Evolutionary conservation across 108 stramenopile species (phyloP).

Genomic region (Aurantiochytrium sp.): DNA sequence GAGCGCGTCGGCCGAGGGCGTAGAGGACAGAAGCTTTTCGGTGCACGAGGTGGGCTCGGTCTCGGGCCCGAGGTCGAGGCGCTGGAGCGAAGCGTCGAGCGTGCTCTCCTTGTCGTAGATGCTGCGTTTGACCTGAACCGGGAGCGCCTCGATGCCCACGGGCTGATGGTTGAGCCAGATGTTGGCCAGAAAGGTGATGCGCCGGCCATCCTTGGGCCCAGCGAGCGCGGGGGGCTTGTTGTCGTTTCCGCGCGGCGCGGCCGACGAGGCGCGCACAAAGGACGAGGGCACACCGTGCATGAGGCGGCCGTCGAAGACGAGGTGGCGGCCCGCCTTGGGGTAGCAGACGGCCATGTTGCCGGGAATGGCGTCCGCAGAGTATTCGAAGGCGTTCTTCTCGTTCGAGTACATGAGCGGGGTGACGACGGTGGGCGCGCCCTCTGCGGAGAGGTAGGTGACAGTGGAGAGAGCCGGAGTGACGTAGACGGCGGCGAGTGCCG

Average conservation of each 20-base stretch:
- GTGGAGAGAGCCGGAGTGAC: background rate
- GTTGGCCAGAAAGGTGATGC: background rate
- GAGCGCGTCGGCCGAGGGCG: background rate
- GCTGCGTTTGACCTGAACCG: background rate
- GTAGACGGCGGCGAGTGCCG: background rate
- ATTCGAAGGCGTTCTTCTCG: background rate
- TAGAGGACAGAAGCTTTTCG: background rate
- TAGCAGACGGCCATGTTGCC: constrained; percentile 19
- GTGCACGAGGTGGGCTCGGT: background rate
- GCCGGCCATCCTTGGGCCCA: background rate
- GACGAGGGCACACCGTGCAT: background rate
- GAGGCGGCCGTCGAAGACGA: background rate
- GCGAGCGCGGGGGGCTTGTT: too few species aligned
- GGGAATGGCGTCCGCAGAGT: background rate
- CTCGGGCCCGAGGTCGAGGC: background rate
- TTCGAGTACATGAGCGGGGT: background rate
- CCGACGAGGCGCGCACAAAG: background rate
- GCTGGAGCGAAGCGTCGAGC: background rate
- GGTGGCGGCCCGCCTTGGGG: background rate
- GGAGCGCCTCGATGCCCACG: background rate
- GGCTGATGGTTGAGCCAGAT: background rate
- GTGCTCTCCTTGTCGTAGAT: background rate
- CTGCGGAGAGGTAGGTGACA: background rate
- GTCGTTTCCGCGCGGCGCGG: background rate
- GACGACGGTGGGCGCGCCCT: background rate